A percentile compares a stretch with the other conserved stretches of the same genome.
phyloP scores from a whole-genome alignment of 768 basidiomycete species.

The Phylloporus arenicola region DNA sequence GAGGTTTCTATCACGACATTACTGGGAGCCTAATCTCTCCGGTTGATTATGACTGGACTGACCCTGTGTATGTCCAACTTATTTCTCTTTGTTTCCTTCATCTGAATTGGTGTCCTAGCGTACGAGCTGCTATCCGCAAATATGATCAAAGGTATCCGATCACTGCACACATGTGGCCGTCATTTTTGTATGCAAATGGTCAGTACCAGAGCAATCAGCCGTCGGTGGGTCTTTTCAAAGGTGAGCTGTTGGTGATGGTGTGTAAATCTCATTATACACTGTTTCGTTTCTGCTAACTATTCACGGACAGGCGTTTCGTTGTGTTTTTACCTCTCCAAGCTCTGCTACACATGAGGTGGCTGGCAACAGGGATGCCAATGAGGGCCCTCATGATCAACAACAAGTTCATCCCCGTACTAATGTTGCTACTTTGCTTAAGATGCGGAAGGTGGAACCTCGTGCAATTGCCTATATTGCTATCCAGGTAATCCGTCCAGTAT shows the following conservation, averaged over 20 bases:
- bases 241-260: conserved; percentile 1
- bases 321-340: conserved; percentile 6
- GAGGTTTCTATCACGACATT: conserved; percentile 6
- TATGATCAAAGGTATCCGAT: not conserved
- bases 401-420: not conserved
- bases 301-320: conserved; percentile 11
- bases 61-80: not conserved
- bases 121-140: not conserved
- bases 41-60: conserved; percentile 13
- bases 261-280: not conserved
- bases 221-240: conserved; percentile 1
- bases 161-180: conserved; percentile 5
- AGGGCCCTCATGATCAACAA: not conserved
- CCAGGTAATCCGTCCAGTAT: conserved; percentile 12
- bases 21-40: conserved; percentile 10
- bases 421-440: conserved; percentile 4
- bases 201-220: not conserved
- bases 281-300: too few species aligned
- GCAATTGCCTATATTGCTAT: conserved; percentile 23
- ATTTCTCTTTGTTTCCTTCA: not conserved
- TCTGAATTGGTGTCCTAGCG: not conserved
- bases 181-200: conserved; percentile 1
- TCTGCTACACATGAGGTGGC: not conserved
- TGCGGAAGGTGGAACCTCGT: conserved; percentile 14
- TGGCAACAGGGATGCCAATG: not conserved